Conservation (phyloP, 768 basidiomycete species). For the Boletus insuetus region DNA sequence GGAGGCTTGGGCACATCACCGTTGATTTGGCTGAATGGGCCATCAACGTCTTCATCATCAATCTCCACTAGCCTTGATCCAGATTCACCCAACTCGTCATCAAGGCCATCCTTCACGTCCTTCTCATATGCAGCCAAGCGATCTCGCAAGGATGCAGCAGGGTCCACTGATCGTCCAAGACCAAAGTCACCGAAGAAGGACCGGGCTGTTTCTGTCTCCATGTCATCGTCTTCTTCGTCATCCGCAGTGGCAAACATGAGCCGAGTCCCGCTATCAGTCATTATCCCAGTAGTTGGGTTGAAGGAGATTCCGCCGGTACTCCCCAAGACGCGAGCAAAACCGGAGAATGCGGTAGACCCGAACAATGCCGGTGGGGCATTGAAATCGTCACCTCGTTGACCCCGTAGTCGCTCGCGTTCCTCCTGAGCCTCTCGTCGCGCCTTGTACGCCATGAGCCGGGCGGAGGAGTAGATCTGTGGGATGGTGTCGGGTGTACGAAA, state of each 20-base stretch:
- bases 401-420: conserved; percentile 41
- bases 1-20: conserved; percentile 35
- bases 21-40: conserved; percentile 29
- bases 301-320: conserved; percentile 65
- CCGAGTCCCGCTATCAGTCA: conserved; percentile 41
- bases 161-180: conserved; percentile 46
- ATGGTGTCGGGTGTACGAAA: conserved; percentile 72
- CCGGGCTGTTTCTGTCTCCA: conserved; percentile 30
- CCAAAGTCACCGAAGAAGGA: conserved; percentile 53
- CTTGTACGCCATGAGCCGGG: conserved; percentile 60
- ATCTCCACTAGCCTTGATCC: conserved; percentile 29
- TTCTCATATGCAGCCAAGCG: conserved; percentile 64
- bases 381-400: conserved; percentile 36
- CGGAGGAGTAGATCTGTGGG: conserved; percentile 73
- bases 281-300: conserved; percentile 50
- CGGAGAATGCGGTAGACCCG: conserved; percentile 40
- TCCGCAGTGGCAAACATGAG: conserved; percentile 64
- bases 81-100: conserved; percentile 28
- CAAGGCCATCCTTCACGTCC: conserved; percentile 38
- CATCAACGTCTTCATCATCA: conserved; percentile 33
- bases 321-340: conserved; percentile 56
- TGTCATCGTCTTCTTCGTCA: conserved; percentile 59
- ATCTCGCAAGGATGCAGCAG: conserved; percentile 54
- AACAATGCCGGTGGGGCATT: conserved; percentile 24
- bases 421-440: conserved; percentile 59